Conservation (phyloP, 129 eudicot species). For the Rutidosis leptorrhynchoides region DNA sequence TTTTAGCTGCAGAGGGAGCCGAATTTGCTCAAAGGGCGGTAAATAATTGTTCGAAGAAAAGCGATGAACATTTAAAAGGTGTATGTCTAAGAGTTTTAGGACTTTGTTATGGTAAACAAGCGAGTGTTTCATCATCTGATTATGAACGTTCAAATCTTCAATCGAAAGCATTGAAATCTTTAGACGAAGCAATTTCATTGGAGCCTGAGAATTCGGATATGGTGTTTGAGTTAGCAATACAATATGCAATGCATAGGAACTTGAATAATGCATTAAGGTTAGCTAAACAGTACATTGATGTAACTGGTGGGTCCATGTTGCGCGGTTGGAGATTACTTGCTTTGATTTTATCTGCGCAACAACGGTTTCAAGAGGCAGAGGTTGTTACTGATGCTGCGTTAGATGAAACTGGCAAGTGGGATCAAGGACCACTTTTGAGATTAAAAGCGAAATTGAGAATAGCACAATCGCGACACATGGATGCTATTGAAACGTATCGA, state of each 20-base stretch:
- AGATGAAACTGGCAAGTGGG: conserved; percentile 95
- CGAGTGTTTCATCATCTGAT: conserved; percentile 68
- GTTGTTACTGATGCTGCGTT: conserved; percentile 87
- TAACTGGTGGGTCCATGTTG: conserved; percentile 79
- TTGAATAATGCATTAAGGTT: conserved; percentile 64
- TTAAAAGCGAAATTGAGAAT: conserved; percentile 86
- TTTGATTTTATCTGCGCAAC: conserved; percentile 75
- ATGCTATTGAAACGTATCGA: conserved; percentile 87
- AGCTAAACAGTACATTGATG: conserved; percentile 71
- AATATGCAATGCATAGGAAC: conserved; percentile 76
- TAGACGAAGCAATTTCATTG: conserved; percentile 57
- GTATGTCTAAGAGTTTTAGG: conserved; percentile 76
- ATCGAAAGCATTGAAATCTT: conserved; percentile 69
- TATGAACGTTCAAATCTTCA: conserved; percentile 80
- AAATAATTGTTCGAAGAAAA: conserved; percentile 35
- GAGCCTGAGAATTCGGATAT: conserved; percentile 69
- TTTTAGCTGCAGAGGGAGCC: conserved; percentile 72
- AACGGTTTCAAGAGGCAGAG: conserved; percentile 73
- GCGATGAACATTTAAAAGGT: conserved; percentile 61
- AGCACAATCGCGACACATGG: conserved; percentile 72
- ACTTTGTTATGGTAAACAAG: conserved; percentile 84
- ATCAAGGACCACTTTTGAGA: conserved; percentile 87
- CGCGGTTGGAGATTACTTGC: conserved; percentile 93
- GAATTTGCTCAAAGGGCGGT: conserved; percentile 75
- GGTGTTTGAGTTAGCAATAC: conserved; percentile 70